Percentiles rank a stretch among this genome's conserved stretches.
Evolutionary conservation across 2,329 filamentous ascomycete species (phyloP).

Genomic region (Bertia moriformis): DNA sequence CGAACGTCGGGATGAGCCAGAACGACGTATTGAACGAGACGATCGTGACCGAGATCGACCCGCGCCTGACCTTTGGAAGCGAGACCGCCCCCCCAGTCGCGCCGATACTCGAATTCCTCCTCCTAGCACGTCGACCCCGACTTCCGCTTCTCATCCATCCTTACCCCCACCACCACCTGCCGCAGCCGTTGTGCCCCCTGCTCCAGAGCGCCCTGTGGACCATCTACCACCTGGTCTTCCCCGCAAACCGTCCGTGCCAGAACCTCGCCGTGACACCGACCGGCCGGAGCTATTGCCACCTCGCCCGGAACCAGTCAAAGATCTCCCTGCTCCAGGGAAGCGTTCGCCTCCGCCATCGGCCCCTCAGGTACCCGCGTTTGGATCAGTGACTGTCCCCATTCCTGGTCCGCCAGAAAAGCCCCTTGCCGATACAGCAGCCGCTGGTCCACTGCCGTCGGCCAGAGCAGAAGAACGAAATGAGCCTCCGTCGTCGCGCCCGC

Average conservation of each 20-base stretch:
- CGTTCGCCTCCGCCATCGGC: constrained; percentile 19
- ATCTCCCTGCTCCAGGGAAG: constrained; percentile 9
- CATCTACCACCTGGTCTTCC: background rate
- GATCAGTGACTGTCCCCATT: constrained; percentile 11
- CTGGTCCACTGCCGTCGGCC: constrained; percentile 2
- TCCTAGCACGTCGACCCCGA: too few species aligned
- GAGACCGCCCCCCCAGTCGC: background rate
- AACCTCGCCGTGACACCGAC: constrained; percentile 15
- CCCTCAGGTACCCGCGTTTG: constrained; percentile 25
- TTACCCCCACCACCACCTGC: too few species aligned
- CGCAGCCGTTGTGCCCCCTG: background rate
- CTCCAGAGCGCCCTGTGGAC: background rate
- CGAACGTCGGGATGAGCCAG: constrained; percentile 11
- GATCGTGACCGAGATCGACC: too few species aligned
- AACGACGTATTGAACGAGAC: constrained; percentile 6
- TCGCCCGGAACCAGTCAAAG: constrained; percentile 13
- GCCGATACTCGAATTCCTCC: background rate
- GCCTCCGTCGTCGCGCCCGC: constrained; percentile 5
- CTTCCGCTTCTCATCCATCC: too few species aligned
- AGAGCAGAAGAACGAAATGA: constrained; percentile 12
- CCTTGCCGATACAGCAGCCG: background rate
- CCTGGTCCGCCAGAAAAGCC: too few species aligned
- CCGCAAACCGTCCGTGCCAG: constrained; percentile 3
- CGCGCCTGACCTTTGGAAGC: background rate
- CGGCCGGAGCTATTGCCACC: constrained; percentile 10